Evolutionary conservation across 495 filamentous ascomycete species (phyloP), one percentile per base, ranked within the genome.

Genomic region (Penicillium macrosclerotiorum): DNA sequence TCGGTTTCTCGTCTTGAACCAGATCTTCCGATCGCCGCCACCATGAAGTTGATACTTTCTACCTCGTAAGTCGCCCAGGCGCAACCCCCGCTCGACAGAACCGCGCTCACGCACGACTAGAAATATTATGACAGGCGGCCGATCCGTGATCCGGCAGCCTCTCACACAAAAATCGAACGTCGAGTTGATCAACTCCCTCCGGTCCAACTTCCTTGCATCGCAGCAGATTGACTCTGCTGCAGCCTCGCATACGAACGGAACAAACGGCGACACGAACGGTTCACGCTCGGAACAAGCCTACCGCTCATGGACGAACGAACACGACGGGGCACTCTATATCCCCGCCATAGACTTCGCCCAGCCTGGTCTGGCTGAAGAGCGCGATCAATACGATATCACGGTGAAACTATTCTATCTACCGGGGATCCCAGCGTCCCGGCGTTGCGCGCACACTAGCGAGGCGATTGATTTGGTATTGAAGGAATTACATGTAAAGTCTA

Each of bases 341-440:
- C 90, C 90, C 26, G 76, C 83, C 31, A 80, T 88, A 42, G 81
- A 90, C 60, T 88, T 86, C 73, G 67, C 75, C n/a, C 63, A 73
- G 25, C 78, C 81, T 12, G 83, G 85, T 0, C 68, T 96, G 17
- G 70, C 83, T 20, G 91, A 95, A 60, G 88, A 93, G 53, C 75
- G 83, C 4, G 69, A 75, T 42, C 81, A 88, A 52, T 95, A 96
- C 72, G 88, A 95, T 66, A 94, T 95, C 61, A 96, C 91, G 1
- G 82, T 89, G 31, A 96, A 96, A 62, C 69, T 96, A 16, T 96
- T 96, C 77, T 94, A 92, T 63, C 76, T 95, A 13, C 88, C 89
- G 3, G 77, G 76, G 20, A 79, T 86, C 13, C 74, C 82, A 8
- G 71, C 78, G 0, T 71, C 70, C 19, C 67, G 80, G 41, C 77